These are phyloP conservation scores for Colletotrichum coccodes DNA, from an alignment of 2,329 filamentous ascomycete genomes.

Conservation along the genomic window DNA sequence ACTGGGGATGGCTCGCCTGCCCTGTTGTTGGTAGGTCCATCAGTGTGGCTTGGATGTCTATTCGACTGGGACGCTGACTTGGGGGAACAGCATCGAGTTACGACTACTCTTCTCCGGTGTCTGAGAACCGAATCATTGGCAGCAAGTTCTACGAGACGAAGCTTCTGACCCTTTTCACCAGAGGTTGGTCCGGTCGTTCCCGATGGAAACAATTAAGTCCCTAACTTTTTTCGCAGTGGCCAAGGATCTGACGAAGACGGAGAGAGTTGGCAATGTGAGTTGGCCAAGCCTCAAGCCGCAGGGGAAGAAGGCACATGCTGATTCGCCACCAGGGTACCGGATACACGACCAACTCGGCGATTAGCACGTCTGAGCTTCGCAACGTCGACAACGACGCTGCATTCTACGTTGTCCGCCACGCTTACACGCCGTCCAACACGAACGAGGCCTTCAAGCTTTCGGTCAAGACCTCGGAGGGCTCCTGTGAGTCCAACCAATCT, in stretches of 20 bases:
- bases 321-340: constrained; percentile 53
- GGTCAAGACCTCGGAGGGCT: constrained; percentile 65
- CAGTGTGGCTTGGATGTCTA: neutral
- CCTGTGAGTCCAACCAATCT: constrained; percentile 35
- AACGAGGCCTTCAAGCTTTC: constrained; percentile 63
- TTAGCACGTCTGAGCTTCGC: constrained; percentile 65
- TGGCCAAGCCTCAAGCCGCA: too few relatives aligned
- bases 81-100: constrained; percentile 61
- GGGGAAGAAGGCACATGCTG: neutral
- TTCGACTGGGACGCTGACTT: neutral
- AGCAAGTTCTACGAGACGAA: constrained; percentile 73
- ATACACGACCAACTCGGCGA: constrained; percentile 61
- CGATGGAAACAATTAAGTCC: too few relatives aligned
- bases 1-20: constrained; percentile 68
- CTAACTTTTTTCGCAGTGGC: constrained; percentile 47
- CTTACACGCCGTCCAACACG: constrained; percentile 60
- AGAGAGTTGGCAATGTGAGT: constrained; percentile 51
- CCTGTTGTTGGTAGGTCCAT: constrained; percentile 56
- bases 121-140: constrained; percentile 65
- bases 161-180: constrained; percentile 67
- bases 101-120: constrained; percentile 71
- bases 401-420: constrained; percentile 69
- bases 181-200: constrained; percentile 35
- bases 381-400: constrained; percentile 66
- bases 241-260: constrained; percentile 64